Evolutionary conservation across 495 filamentous ascomycete species (phyloP).

Genomic region (Aspergillus sclerotioniger): DNA sequence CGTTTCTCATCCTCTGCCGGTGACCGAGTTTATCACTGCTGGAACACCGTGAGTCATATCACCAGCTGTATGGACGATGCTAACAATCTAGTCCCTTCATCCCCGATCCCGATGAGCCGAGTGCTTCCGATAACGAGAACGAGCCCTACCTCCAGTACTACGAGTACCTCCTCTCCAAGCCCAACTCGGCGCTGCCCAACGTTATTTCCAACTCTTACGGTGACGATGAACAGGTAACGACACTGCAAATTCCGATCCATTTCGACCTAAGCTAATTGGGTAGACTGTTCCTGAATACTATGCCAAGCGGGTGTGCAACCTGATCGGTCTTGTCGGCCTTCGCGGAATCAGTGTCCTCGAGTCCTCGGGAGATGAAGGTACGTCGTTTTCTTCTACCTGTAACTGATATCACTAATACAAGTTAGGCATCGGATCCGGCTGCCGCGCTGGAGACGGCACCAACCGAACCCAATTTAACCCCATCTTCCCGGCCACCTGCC

Average conservation of each 20-base stretch:
- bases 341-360: conserved; percentile 66
- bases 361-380: conserved; percentile 63
- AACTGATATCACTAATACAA: background rate
- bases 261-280: background rate
- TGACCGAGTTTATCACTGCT: conserved; percentile 61
- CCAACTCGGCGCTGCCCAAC: conserved; percentile 58
- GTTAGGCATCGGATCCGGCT: conserved; percentile 52
- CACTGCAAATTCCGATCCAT: background rate
- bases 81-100: conserved; percentile 39
- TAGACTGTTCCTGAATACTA: conserved; percentile 66
- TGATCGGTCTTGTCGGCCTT: conserved; percentile 66
- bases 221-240: conserved; percentile 60
- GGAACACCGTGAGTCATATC: conserved; percentile 43
- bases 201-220: conserved; percentile 71
- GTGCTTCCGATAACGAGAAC: conserved; percentile 39
- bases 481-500: conserved; percentile 63
- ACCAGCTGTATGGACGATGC: background rate
- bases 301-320: conserved; percentile 62
- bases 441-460: conserved; percentile 57
- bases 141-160: conserved; percentile 70
- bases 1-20: conserved; percentile 55
- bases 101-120: conserved; percentile 58
- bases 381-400: conserved; percentile 25
- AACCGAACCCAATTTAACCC: conserved; percentile 59
- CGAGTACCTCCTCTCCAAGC: conserved; percentile 53